Conservation (phyloP, 2,329 filamentous ascomycete genomes). For the Paecilomyces variotii region DNA sequence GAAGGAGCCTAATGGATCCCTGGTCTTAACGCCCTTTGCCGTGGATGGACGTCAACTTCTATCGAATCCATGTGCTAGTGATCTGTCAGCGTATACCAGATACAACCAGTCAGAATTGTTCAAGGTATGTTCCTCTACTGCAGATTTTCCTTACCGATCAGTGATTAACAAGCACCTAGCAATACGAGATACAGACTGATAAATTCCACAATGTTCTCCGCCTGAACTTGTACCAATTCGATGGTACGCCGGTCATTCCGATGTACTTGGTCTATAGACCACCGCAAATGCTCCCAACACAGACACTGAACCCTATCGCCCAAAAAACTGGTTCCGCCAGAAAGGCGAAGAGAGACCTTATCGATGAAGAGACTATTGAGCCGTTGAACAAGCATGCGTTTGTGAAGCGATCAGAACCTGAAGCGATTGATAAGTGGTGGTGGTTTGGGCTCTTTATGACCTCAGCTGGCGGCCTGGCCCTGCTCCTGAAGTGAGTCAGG, state of each 20-base stretch:
- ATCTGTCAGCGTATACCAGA: conserved; percentile 52
- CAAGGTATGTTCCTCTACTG: conserved; percentile 37
- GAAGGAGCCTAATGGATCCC: conserved; percentile 49
- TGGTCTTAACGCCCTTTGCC: conserved; percentile 53
- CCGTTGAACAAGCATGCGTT: conserved; percentile 19
- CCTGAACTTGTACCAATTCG: conserved; percentile 56
- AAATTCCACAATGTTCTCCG: conserved; percentile 54
- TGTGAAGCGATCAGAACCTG: conserved; percentile 23
- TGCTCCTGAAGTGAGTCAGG: conserved; percentile 15
- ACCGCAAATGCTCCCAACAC: conserved; percentile 62
- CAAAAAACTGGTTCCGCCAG: conserved; percentile 26
- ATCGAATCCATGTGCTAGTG: conserved; percentile 55
- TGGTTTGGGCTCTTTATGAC: conserved; percentile 43
- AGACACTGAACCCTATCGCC: conserved; percentile 52
- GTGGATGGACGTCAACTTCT: conserved; percentile 61
- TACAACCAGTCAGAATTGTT: conserved; percentile 60
- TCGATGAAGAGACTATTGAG: conserved; percentile 9
- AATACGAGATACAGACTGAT: conserved; percentile 44
- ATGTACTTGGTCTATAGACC: conserved; percentile 58
- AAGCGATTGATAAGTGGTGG: conserved; percentile 38
- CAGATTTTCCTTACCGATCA: conserved; percentile 3
- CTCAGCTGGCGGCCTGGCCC: conserved; percentile 32
- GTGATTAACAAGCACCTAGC: conserved; percentile 15
- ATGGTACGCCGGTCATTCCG: conserved; percentile 58
- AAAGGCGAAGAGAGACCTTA: conserved; percentile 25